Base-by-base conservation (phyloP, 1,139 yeast species). In the Saccharomyces hybrid region DNA sequence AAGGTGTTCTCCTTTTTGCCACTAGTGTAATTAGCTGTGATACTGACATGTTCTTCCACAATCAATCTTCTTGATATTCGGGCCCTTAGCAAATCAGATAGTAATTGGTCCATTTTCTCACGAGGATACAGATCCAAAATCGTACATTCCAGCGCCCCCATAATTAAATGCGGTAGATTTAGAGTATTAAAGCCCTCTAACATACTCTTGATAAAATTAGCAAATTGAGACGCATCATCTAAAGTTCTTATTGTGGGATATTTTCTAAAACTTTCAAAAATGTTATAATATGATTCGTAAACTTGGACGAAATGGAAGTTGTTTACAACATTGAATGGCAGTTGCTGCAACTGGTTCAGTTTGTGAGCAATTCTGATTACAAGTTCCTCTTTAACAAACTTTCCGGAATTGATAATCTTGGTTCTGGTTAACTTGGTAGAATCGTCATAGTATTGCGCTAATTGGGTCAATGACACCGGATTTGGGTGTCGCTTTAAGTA, bases 71-170 rank as follows among this genome's bases (percentile, higher is more conserved):
- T 77, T 64, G 96, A 86, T 50, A 91, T 88, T 65, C 99, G 79
- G 4, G 95, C 88, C 56, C 96, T 76, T 49, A 91, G 73, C 77
- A 89, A 79, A 2, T 86, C 79, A 19, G 90, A 82, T 79, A 90
- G 82, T 64, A 90, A 81, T 28, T 73, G 74, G 67, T 91, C 96
- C 61, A 91, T 72, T 51, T 83, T 75, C 1, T 75, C 71, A 55
- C 82, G 83, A 1, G 89, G 84, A 62, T 86, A 77, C 42, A 81
- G 75, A 48, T 81, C 77, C 49, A 85, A 72, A 50, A 85, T 81
- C 12, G 90, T 81, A 54, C 87, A 86, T 65, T 91, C 97, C 55
- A 90, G 75, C 0, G 95, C 90, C 2, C 97, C 98, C 91, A 89
- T 88, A 78, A 91, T 86, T 58, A 91, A 75, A 67, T 90, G 93